A percentile compares a stretch with the other conserved stretches of the same genome.
phyloP scores from a whole-genome alignment of 116 monocot species.

The Phalaenopsis hybrid region DNA sequence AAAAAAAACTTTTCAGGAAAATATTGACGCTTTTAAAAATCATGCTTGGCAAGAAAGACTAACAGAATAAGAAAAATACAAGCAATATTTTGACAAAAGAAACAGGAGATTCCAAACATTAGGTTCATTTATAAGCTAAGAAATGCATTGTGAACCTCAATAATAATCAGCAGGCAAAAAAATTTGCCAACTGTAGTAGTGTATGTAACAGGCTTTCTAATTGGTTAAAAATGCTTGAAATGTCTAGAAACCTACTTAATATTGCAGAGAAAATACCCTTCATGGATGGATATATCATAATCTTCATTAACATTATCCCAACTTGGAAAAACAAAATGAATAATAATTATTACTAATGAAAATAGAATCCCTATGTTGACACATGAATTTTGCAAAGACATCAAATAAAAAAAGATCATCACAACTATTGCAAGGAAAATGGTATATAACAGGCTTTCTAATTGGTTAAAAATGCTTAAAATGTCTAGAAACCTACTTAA shows the following conservation, averaged over 20 bases:
- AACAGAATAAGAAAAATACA: not conserved
- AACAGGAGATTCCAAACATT: not conserved
- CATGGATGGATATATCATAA: not conserved
- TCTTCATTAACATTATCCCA: no score
- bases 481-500: not conserved
- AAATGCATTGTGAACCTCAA: not conserved
- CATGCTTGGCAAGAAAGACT: not conserved
- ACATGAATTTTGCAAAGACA: not conserved
- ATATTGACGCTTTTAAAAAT: not conserved
- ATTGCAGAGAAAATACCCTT: not conserved
- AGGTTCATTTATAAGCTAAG: not conserved
- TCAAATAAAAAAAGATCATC: not conserved
- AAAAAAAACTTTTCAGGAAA: not conserved
- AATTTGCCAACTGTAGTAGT: not conserved
- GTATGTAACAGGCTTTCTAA: not conserved
- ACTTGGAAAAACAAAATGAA: no score
- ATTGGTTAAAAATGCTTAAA: not conserved
- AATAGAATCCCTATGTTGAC: not conserved
- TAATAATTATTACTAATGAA: not conserved
- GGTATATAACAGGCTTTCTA: not conserved
- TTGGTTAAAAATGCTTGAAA: not conserved
- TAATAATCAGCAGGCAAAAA: not conserved
- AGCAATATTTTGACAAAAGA: not conserved
- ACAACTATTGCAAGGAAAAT: not conserved
- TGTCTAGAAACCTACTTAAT: not conserved